Evolutionary conservation across 2,329 filamentous ascomycete species (phyloP), one percentile per base, ranked within the genome.

Genomic region (Elsinoe arachidis): DNA sequence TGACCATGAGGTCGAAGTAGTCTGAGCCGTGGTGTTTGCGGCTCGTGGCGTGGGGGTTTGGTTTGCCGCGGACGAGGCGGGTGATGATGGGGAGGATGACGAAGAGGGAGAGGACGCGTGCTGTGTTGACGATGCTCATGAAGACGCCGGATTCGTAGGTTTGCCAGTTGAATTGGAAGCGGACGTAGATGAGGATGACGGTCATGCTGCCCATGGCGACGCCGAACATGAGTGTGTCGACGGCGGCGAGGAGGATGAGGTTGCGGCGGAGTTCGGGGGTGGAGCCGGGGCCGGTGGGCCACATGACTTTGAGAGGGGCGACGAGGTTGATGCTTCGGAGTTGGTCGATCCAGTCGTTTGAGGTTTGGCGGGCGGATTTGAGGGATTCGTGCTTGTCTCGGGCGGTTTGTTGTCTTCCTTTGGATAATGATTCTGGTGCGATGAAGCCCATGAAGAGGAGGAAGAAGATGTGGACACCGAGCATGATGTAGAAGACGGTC

Each of bases 381-480:
- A 68, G 67, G 38, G 74, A 30, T 30, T 30, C 73, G 65, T 88
- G 78, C 66, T 86, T 89, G 59, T 90, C 84, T 11, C 83, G 81
- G 0, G 90, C 90, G 2, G 78, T 71, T 26, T 79, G 68, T 69
- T 92, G 90, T 4, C 87, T 83, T 58, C 82, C 81, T 67, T 82
- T 81, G 6, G 87, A 88, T 0, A 97, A 73, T 0, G 91, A 96
- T 67, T 99, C 93, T 0, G 93, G 93, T 1, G 95, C 79, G 30
- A 88, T 64, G 46, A 93, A 77, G 4, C 80, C 68, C 26, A 95
- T 75, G 66, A 87, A 87, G 1, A 86, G 34, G 53, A 95, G 82
- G 73, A 95, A 96, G 59, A 84, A 73, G 1, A 80, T 56, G 67
- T 96, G 89, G 59, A 87, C 86, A 2, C 73, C 83, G 11, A 96